Evolutionary conservation across 352 stramenopile species (phyloP), one percentile per base, ranked within the genome.

Genomic region (Phytophthora pseudosyringae): DNA sequence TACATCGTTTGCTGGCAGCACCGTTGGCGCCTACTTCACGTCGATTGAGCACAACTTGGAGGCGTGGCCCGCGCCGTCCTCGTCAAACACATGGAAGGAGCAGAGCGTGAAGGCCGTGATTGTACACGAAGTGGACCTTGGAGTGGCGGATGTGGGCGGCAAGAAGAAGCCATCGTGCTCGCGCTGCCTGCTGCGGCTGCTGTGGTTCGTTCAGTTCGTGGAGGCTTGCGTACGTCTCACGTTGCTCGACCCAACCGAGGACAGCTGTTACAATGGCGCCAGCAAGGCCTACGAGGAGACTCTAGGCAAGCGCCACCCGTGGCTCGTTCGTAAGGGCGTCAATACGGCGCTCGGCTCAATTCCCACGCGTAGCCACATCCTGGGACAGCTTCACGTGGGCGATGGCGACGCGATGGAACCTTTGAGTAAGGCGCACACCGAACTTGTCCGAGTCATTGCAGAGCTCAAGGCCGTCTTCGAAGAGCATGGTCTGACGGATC

Each of bases 121-220:
- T 26, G 69, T 85, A 39, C 80, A 78, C 31, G 86, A 95, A 71
- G 84, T 93, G 28, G 73, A 76, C 9, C 68, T 87, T 11, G 57
- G 84, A 25, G 55, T 88, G 15, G 86, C 86, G 5, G 75, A 75
- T 18, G 58, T 88, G 5, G 86, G 86, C 16, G 86, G 86, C 21
- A 95, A 95, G 69, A 94, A 95, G 76, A 91, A 92, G 35, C 84
- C 86, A 38, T 93, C 84, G 26, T 90, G 78, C 60, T 82, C 69
- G 36, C 86, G 86, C 26, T 90, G 86, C 55, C 57, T 93, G 28
- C 62, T 93, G 43, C 86, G 86, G 0, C 50, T 95, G 38, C 62
- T 92, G 29, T 95, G 86, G 86, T 95, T 95, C 47, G 52, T 95
- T 28, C 82, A 95, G 67, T 95, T 95, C 36, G 86, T 95, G 36